Conservation (phyloP, 345 rosid species). For the Eucalyptus dawsonii region DNA sequence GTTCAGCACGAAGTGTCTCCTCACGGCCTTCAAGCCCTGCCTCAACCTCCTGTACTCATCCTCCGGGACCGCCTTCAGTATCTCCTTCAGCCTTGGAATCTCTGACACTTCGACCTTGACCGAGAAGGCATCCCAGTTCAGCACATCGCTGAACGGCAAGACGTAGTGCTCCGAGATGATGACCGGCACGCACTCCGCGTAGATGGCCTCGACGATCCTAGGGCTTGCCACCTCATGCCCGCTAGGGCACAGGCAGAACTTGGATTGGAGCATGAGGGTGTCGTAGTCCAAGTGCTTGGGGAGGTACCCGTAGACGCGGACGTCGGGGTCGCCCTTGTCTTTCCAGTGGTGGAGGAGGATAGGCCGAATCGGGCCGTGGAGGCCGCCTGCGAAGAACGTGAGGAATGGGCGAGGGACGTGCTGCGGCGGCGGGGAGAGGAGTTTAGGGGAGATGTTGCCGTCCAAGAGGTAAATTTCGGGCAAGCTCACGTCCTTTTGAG, state of each 20-base stretch:
- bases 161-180: slow-evolving; percentile 60
- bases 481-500: slow-evolving; percentile 58
- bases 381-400: slow-evolving; percentile 81
- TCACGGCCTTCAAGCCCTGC: slow-evolving; percentile 37
- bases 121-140: slow-evolving; percentile 80
- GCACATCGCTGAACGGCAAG: slow-evolving; percentile 73
- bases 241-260: slow-evolving; percentile 86
- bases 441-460: slow-evolving; percentile 33
- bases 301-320: slow-evolving; percentile 57
- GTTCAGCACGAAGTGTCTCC: slow-evolving; percentile 65
- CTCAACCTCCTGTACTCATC: slow-evolving; percentile 39
- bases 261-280: slow-evolving; percentile 59
- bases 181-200: slow-evolving; percentile 79
- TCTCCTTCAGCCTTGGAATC: slow-evolving; percentile 72
- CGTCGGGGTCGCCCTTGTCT: slow-evolving; percentile 41
- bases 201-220: slow-evolving; percentile 72
- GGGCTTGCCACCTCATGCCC: slow-evolving; percentile 96
- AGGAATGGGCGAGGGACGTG: slow-evolving; percentile 35
- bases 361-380: slow-evolving; percentile 65
- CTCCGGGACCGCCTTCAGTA: slow-evolving; percentile 39
- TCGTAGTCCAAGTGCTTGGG: slow-evolving; percentile 50
- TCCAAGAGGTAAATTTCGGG: slow-evolving; percentile 61
- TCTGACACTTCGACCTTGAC: slow-evolving; percentile 38
- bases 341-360: slow-evolving; percentile 64
- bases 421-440: slow-evolving; percentile 21